These are phyloP conservation scores for Hirsutella thompsonii DNA, from an alignment of 2,329 filamentous ascomycete species.

Conservation along the genomic window DNA sequence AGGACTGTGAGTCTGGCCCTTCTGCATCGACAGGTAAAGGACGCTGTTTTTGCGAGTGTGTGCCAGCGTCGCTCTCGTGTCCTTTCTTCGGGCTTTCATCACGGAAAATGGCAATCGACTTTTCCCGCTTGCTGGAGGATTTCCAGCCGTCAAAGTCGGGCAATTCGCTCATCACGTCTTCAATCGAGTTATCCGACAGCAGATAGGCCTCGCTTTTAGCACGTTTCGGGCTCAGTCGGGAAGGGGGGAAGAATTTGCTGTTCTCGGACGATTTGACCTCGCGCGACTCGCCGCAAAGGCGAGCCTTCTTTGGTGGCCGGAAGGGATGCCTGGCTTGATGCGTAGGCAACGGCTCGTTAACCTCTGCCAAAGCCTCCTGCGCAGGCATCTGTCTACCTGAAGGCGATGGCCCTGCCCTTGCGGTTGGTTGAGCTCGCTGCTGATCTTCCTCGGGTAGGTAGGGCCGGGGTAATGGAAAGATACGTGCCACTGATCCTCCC, in stretches of 20 bases:
- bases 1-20: too few species aligned
- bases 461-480: slow-evolving; percentile 45
- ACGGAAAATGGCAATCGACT: slow-evolving; percentile 30
- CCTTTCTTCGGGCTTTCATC: slow-evolving; percentile 16
- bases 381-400: slow-evolving; percentile 9
- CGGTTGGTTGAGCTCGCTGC: slow-evolving; percentile 38
- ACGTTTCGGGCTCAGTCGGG: slow-evolving; percentile 14
- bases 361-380: slow-evolving; percentile 5
- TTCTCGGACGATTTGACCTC: slow-evolving; percentile 22
- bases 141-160: slow-evolving; percentile 40
- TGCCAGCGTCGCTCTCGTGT: background rate
- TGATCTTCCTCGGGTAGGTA: slow-evolving; percentile 36
- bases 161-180: slow-evolving; percentile 37
- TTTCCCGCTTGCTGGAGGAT: slow-evolving; percentile 18
- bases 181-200: slow-evolving; percentile 44
- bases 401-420: slow-evolving; percentile 25
- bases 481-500: slow-evolving; percentile 36
- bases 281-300: slow-evolving; percentile 34
- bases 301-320: slow-evolving; percentile 43
- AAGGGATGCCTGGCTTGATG: slow-evolving; percentile 10
- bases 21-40: too few species aligned
- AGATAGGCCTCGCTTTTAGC: slow-evolving; percentile 28
- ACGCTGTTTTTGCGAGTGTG: too few species aligned
- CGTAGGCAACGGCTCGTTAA: slow-evolving; percentile 4
- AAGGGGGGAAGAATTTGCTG: slow-evolving; percentile 41